Evolutionary conservation across 2,329 filamentous ascomycete species (phyloP).

Genomic region (Fusarium albosuccineum): DNA sequence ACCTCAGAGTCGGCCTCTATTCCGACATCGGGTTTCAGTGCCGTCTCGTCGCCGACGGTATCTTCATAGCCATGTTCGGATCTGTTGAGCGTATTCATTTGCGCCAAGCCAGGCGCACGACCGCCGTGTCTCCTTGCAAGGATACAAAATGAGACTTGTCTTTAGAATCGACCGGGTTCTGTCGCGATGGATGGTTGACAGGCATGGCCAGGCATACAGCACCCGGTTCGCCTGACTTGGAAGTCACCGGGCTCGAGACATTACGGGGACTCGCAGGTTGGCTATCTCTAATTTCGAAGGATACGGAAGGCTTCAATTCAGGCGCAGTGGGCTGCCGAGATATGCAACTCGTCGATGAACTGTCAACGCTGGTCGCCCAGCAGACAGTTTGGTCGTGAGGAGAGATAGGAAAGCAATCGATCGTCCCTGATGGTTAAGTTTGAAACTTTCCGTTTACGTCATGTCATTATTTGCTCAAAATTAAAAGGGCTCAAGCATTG

Average conservation of each 20-base stretch:
- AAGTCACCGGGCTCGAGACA: conserved; percentile 70
- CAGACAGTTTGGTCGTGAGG: conserved; percentile 57
- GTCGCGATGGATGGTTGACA: conserved; percentile 68
- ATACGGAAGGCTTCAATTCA: conserved; percentile 67
- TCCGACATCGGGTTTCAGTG: conserved; percentile 80
- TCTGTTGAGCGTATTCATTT: conserved; percentile 56
- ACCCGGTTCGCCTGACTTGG: conserved; percentile 60
- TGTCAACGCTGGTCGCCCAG: conserved; percentile 54
- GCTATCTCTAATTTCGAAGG: conserved; percentile 75
- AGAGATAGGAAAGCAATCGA: too few relatives aligned
- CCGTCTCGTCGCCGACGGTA: conserved; percentile 74
- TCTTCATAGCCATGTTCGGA: conserved; percentile 61
- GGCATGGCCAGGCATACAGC: conserved; percentile 75
- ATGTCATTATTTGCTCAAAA: too few relatives aligned
- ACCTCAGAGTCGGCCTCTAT: conserved; percentile 82
- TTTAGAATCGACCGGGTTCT: conserved; percentile 78
- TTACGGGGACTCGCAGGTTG: conserved; percentile 80
- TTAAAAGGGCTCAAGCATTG: too few relatives aligned
- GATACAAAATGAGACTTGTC: conserved; percentile 70
- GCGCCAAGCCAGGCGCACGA: conserved; percentile 61
- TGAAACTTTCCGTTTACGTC: too few relatives aligned
- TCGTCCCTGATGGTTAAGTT: too few relatives aligned
- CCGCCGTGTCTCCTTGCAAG: conserved; percentile 73
- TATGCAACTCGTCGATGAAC: conserved; percentile 43
- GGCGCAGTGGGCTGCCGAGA: conserved; percentile 43